Percentiles rank a stretch among this genome's conserved stretches.
Conservation (phyloP, 805 yeast species). For the Kodamaea laetipori region DNA sequence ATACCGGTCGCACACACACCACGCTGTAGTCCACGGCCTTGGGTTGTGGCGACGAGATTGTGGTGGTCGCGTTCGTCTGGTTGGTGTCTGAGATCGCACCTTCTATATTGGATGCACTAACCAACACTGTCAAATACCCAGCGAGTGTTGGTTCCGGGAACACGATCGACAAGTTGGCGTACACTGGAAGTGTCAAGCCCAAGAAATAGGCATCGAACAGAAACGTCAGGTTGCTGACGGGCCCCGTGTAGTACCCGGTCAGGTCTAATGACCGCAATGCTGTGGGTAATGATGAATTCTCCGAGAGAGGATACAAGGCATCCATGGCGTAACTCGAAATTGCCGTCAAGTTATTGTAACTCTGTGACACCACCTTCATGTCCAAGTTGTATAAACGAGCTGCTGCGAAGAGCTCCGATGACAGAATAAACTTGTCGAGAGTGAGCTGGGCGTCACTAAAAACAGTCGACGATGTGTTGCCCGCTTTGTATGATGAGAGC, state of each 20-base stretch:
- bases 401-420: conserved; percentile 62
- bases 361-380: conserved; percentile 47
- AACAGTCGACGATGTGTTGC: conserved; percentile 57
- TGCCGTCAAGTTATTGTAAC: conserved; percentile 29
- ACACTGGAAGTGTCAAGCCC: conserved; percentile 79
- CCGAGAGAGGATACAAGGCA: conserved; percentile 52
- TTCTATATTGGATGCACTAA: conserved; percentile 36
- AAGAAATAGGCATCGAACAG: conserved; percentile 48
- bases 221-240: conserved; percentile 46
- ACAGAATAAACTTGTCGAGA: conserved; percentile 61
- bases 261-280: conserved; percentile 23
- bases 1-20: conserved; percentile 38
- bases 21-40: conserved; percentile 29
- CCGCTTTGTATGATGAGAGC: conserved; percentile 65
- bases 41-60: background rate
- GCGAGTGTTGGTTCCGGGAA: conserved; percentile 58
- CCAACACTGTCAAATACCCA: conserved; percentile 67
- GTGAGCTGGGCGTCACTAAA: conserved; percentile 46
- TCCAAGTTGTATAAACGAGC: conserved; percentile 69
- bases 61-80: conserved; percentile 19
- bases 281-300: conserved; percentile 45
- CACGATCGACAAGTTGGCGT: conserved; percentile 69
- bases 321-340: conserved; percentile 33
- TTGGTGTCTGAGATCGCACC: conserved; percentile 28
- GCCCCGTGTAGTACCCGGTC: conserved; percentile 59